Conservation (phyloP, 495 filamentous ascomycete genomes). For the Podospora pseudocomata region DNA sequence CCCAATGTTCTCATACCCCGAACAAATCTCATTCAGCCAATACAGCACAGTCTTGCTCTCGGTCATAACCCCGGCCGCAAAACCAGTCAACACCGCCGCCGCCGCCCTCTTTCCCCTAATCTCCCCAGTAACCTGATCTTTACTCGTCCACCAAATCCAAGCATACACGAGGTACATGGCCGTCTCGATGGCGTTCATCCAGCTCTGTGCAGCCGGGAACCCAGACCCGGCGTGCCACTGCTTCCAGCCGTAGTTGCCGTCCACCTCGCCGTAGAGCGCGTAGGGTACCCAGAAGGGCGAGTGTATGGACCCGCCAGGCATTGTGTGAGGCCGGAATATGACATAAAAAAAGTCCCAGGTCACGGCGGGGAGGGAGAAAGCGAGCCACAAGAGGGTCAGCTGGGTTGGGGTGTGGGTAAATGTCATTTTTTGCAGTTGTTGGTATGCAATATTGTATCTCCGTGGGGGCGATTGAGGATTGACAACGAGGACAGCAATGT, state of each 20-base stretch:
- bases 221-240: conserved; percentile 68
- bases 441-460: neutral
- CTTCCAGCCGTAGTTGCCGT: conserved; percentile 81
- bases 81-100: conserved; percentile 63
- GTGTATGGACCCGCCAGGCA: conserved; percentile 75
- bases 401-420: conserved; percentile 61
- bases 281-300: conserved; percentile 76
- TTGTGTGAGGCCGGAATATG: conserved; percentile 73
- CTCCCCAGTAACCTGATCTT: conserved; percentile 33
- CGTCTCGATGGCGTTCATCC: conserved; percentile 72
- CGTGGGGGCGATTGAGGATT: too few species aligned
- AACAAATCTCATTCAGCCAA: conserved; percentile 73
- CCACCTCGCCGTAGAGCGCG: conserved; percentile 73
- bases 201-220: conserved; percentile 74
- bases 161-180: conserved; percentile 68
- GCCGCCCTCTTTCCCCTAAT: conserved; percentile 59
- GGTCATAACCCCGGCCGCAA: conserved; percentile 71
- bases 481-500: too few species aligned
- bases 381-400: conserved; percentile 67
- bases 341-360: conserved; percentile 81
- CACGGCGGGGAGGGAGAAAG: conserved; percentile 76
- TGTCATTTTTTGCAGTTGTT: neutral
- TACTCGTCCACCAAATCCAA: conserved; percentile 51
- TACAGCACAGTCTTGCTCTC: conserved; percentile 85
- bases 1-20: conserved; percentile 72